Evolutionary conservation across 2,329 filamentous ascomycete species (phyloP).

Genomic region (Colletotrichum lindemuthianum): DNA sequence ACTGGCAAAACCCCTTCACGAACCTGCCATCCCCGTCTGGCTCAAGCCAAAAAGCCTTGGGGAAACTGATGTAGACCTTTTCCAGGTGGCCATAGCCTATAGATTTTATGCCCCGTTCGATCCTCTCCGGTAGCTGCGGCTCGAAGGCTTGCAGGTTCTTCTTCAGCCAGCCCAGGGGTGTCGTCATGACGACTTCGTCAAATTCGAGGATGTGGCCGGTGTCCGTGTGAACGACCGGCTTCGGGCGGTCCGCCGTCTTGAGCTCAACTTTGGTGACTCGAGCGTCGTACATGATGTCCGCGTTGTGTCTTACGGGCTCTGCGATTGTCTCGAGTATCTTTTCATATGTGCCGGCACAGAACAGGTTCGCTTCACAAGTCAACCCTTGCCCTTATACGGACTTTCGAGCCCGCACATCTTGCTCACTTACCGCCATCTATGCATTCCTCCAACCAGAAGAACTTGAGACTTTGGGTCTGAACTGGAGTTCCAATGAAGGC

Average conservation of each 20-base stretch:
- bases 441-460: conserved; percentile 82
- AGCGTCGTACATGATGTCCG: conserved; percentile 62
- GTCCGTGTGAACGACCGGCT: conserved; percentile 55
- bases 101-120: conserved; percentile 69
- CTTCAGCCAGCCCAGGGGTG: conserved; percentile 76
- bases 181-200: conserved; percentile 75
- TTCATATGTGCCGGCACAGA: conserved; percentile 68
- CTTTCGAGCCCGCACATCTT: too few species aligned
- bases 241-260: conserved; percentile 41
- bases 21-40: conserved; percentile 51
- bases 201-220: conserved; percentile 61
- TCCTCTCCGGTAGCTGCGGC: conserved; percentile 65
- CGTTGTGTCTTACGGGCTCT: conserved; percentile 63
- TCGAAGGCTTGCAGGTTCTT: conserved; percentile 65
- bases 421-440: conserved; percentile 70
- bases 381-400: neutral
- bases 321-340: conserved; percentile 68
- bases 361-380: conserved; percentile 62
- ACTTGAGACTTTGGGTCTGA: conserved; percentile 74
- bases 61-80: conserved; percentile 78
- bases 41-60: conserved; percentile 76
- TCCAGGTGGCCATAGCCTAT: conserved; percentile 78
- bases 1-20: conserved; percentile 77
- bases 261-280: conserved; percentile 56
- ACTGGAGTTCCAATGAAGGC: conserved; percentile 75